Evolutionary conservation across 257 asterid species (phyloP).

Genomic region (Galeopsis tetrahit): DNA sequence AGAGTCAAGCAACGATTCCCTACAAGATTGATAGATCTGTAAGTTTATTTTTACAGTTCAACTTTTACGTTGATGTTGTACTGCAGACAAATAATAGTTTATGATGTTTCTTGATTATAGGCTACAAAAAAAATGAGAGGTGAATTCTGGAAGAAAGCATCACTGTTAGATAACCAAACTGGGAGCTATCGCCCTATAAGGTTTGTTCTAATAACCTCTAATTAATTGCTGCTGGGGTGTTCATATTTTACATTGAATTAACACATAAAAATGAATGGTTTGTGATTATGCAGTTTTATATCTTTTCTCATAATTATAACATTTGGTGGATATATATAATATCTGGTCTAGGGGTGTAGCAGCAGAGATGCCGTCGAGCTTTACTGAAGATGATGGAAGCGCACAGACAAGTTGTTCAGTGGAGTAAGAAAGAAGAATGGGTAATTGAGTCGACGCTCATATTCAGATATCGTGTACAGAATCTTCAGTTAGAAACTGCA

Average conservation of each 20-base stretch:
- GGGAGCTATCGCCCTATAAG: constrained; percentile 47
- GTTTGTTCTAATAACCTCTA: constrained; percentile 38
- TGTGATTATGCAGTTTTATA: neutral
- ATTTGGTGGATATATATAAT: neutral
- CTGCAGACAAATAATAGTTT: neutral
- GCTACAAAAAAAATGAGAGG: constrained; percentile 50
- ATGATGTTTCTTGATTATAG: constrained; percentile 30
- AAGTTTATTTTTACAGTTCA: constrained; percentile 21
- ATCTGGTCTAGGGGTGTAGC: constrained; percentile 41
- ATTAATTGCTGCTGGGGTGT: neutral
- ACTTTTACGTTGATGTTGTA: neutral
- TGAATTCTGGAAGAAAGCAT: constrained; percentile 47
- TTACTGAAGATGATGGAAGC: constrained; percentile 57
- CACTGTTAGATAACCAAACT: constrained; percentile 38
- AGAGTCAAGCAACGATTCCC: constrained; percentile 39
- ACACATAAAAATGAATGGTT: neutral
- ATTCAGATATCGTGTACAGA: constrained; percentile 29
- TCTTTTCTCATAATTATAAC: neutral
- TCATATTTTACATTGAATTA: too few relatives aligned
- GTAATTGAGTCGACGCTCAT: constrained; percentile 4
- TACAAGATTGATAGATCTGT: constrained; percentile 42
- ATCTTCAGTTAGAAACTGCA: constrained; percentile 3
- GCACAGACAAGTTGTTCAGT: constrained; percentile 59
- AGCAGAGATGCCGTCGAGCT: constrained; percentile 56
- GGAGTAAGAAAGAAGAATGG: constrained; percentile 39